These are phyloP conservation scores for Chamaecyparis obtusa DNA, from an alignment of 75 land plant species.

Conservation along the genomic window DNA sequence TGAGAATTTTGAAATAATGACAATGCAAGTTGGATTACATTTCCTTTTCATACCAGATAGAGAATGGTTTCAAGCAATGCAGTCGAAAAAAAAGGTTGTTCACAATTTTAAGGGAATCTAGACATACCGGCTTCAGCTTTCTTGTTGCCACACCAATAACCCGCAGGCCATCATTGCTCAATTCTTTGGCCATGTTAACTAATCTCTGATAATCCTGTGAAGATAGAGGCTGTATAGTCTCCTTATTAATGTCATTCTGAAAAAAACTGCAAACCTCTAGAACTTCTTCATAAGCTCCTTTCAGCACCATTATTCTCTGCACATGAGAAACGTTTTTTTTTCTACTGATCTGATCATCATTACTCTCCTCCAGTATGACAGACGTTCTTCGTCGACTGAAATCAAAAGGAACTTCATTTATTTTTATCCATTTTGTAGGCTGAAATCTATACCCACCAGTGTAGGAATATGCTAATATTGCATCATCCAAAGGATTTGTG, in stretches of 20 bases:
- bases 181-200: constrained; percentile 27
- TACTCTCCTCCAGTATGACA: constrained; percentile 36
- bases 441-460: constrained; percentile 41
- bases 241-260: constrained; percentile 23
- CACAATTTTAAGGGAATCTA: neutral
- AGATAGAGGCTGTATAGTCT: constrained; percentile 14
- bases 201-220: constrained; percentile 36
- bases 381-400: constrained; percentile 49
- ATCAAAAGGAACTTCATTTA: constrained; percentile 63
- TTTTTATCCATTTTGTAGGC: constrained; percentile 53
- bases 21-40: neutral
- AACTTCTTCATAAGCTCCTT: constrained; percentile 62
- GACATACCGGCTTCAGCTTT: constrained; percentile 15
- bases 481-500: constrained; percentile 53
- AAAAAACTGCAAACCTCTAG: constrained; percentile 34
- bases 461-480: constrained; percentile 47
- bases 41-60: neutral
- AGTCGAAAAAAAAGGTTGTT: neutral
- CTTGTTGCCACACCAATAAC: constrained; percentile 50
- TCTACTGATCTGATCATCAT: neutral
- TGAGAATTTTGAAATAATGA: neutral
- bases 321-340: neutral
- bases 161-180: constrained; percentile 50
- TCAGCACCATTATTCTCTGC: constrained; percentile 31
- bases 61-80: neutral